phyloP scores from a whole-genome alignment of 148 eudicot species.

The Silene conica region DNA sequence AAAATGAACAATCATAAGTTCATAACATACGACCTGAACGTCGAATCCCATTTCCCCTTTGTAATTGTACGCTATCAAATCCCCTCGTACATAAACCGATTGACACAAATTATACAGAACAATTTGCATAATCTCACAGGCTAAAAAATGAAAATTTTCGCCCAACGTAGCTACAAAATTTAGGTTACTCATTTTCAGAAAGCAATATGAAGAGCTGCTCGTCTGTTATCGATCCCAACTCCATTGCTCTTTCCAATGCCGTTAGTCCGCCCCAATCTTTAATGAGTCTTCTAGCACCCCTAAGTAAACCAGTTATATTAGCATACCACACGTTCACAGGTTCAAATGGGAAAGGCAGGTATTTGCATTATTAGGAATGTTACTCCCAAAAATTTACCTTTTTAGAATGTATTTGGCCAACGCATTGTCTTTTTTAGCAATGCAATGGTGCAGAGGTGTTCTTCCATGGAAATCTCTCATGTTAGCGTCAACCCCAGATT shows the following conservation, averaged over 20 bases:
- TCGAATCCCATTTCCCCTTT: neutral
- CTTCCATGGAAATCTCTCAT: conserved; percentile 79
- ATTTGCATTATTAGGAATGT: neutral
- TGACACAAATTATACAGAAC: neutral
- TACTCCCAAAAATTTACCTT: conserved; percentile 42
- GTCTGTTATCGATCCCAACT: conserved; percentile 90
- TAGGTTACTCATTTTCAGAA: conserved; percentile 47
- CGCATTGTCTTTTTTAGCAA: conserved; percentile 53
- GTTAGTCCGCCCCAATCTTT: conserved; percentile 80
- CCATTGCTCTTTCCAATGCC: conserved; percentile 94
- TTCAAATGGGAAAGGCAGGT: neutral
- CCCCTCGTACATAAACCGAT: too few relatives aligned
- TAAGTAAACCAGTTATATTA: conserved; percentile 23
- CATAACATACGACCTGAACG: neutral
- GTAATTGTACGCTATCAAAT: neutral
- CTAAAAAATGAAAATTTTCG: neutral
- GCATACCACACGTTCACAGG: neutral
- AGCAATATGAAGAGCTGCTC: conserved; percentile 88
- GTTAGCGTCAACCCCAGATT: conserved; percentile 81
- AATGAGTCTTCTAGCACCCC: conserved; percentile 75
- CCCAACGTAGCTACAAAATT: neutral
- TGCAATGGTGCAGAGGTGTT: conserved; percentile 93
- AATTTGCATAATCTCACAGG: conserved; percentile 12
- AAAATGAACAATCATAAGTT: neutral
- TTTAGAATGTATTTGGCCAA: conserved; percentile 86